A percentile compares a stretch with the other conserved stretches of the same genome.
Conservation (phyloP, 805 yeast genomes). For the Blastobotrys attinorum region DNA sequence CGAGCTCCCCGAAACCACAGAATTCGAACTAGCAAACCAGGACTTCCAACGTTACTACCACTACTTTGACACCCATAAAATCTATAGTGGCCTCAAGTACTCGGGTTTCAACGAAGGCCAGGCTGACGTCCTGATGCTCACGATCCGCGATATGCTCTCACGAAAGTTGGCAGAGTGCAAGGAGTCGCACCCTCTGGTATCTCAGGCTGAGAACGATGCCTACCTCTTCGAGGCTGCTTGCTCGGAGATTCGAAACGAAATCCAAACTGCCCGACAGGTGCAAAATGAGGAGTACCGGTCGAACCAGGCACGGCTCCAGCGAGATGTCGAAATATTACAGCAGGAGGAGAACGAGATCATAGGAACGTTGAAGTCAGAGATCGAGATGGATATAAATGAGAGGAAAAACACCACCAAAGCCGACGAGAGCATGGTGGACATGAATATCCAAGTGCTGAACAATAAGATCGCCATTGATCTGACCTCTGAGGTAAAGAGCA, state of each 20-base stretch:
- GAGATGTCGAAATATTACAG: constrained; percentile 62
- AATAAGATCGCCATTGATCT: constrained; percentile 79
- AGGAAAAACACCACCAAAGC: constrained; percentile 79
- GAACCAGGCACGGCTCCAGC: constrained; percentile 58
- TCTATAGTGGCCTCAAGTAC: constrained; percentile 43
- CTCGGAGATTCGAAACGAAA: constrained; percentile 74
- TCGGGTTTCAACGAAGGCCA: constrained; percentile 59
- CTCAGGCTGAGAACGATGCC: constrained; percentile 78
- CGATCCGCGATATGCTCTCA: constrained; percentile 32
- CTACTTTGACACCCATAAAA: constrained; percentile 54
- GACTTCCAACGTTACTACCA: constrained; percentile 16
- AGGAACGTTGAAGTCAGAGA: constrained; percentile 59
- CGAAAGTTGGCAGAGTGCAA: constrained; percentile 28
- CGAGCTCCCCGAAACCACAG: too few species aligned
- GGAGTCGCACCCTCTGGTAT: constrained; percentile 33
- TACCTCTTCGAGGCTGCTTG: constrained; percentile 90
- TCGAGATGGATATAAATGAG: constrained; percentile 77
- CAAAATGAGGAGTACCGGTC: constrained; percentile 61
- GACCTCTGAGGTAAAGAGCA: constrained; percentile 73
- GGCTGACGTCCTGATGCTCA: constrained; percentile 48
- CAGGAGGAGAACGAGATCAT: constrained; percentile 67
- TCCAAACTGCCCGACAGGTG: constrained; percentile 60
- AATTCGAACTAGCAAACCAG: constrained; percentile 6
- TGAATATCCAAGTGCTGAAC: constrained; percentile 71
- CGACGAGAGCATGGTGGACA: constrained; percentile 56